phyloP scores from a whole-genome alignment of 805 yeast genomes.

The Henningerozyma blattae region DNA sequence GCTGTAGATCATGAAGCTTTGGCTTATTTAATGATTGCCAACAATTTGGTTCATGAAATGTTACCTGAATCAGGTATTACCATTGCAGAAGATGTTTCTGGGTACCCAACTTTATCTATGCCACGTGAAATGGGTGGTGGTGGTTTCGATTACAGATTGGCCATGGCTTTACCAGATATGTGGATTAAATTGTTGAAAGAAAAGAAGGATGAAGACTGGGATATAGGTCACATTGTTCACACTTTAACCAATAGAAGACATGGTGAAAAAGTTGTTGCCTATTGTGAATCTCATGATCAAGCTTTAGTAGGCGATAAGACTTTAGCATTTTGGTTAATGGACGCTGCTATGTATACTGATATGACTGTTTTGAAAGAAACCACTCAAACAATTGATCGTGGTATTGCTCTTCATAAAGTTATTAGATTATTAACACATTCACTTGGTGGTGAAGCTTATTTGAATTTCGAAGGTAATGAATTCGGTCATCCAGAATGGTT shows the following conservation, averaged over 20 bases:
- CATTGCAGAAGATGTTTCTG: constrained; percentile 94
- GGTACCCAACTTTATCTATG: constrained; percentile 89
- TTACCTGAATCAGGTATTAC: constrained; percentile 47
- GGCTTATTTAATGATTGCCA: constrained; percentile 83
- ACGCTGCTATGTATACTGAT: constrained; percentile 93
- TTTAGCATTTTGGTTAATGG: constrained; percentile 96
- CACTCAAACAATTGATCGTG: constrained; percentile 76
- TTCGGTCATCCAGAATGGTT: constrained; percentile 99
- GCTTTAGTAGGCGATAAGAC: constrained; percentile 97
- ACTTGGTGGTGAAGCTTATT: constrained; percentile 94
- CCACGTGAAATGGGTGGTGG: constrained; percentile 70
- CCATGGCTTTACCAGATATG: constrained; percentile 98
- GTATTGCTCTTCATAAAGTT: constrained; percentile 81
- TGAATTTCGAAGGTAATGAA: constrained; percentile 95
- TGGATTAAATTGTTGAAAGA: constrained; percentile 94
- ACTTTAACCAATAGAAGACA: constrained; percentile 83
- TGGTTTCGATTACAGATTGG: constrained; percentile 86
- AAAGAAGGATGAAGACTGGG: constrained; percentile 80
- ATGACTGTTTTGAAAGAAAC: constrained; percentile 70
- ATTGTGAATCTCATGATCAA: constrained; percentile 94
- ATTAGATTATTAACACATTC: constrained; percentile 79
- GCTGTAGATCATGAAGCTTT: constrained; percentile 83
- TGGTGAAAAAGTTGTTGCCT: constrained; percentile 79
- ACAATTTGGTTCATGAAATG: constrained; percentile 52
- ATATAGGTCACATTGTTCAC: constrained; percentile 64